phyloP scores from a whole-genome alignment of 306 rosid genomes.

The Oemleria cerasiformis region DNA sequence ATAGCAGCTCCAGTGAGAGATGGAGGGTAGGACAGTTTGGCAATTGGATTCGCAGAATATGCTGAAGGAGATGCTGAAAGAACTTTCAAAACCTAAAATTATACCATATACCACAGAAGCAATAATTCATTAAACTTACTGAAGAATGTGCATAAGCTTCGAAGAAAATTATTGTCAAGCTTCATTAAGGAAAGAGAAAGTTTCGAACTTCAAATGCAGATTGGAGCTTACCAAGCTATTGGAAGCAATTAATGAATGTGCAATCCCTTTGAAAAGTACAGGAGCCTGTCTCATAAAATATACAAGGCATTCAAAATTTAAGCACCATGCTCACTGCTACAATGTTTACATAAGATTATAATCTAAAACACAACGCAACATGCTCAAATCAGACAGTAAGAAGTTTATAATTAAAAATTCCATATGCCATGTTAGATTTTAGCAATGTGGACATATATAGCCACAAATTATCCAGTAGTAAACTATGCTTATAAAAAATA shows the following conservation, averaged over 20 bases:
- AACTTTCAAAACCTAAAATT: not conserved
- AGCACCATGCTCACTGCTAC: no score
- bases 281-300: not conserved
- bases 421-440: not conserved
- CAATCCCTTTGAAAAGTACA: not conserved
- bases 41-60: not conserved
- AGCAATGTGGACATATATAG: not conserved
- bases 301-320: not conserved
- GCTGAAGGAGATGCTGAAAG: constrained; percentile 3
- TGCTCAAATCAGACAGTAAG: not conserved
- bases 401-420: not conserved
- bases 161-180: not conserved
- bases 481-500: not conserved
- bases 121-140: not conserved
- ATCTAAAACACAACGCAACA: not conserved
- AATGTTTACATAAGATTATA: not conserved
- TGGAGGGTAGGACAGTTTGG: not conserved
- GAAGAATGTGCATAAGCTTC: not conserved
- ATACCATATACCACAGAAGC: not conserved
- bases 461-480: not conserved
- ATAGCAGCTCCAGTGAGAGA: not conserved
- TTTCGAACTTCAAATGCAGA: not conserved
- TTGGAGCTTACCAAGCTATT: constrained; percentile 2
- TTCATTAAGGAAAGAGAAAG: not conserved
- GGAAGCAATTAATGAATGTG: not conserved